These are phyloP conservation scores for Raphanus sativus DNA, from an alignment of 345 rosid genomes.

Conservation along the genomic window DNA sequence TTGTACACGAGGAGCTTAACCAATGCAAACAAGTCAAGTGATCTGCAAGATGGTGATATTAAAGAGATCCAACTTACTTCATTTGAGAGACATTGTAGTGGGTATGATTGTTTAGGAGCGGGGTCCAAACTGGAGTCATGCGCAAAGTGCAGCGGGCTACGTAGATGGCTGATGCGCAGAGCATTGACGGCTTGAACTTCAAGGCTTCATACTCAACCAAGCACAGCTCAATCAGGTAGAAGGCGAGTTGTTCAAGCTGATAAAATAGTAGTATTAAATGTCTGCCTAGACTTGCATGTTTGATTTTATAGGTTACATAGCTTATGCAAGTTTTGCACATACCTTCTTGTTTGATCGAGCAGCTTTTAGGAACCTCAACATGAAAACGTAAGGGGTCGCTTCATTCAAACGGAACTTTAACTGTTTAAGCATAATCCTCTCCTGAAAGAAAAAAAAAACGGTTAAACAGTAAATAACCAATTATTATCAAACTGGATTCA, in stretches of 20 bases:
- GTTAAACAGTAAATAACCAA: not conserved
- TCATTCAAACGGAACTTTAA: slow-evolving; percentile 82
- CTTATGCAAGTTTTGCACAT: not conserved
- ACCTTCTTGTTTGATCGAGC: slow-evolving; percentile 81
- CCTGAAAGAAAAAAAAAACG: slow-evolving; percentile 47
- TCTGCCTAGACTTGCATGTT: slow-evolving; percentile 3
- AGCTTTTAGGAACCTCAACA: slow-evolving; percentile 93
- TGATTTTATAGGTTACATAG: not conserved
- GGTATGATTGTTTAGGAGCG: slow-evolving; percentile 62
- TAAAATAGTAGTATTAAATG: not conserved
- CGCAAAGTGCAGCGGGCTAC: slow-evolving; percentile 75
- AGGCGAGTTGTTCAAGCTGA: slow-evolving; percentile 84
- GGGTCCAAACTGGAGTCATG: slow-evolving; percentile 71
- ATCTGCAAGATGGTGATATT: slow-evolving; percentile 1
- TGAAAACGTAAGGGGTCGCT: slow-evolving; percentile 90
- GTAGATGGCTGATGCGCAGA: slow-evolving; percentile 88
- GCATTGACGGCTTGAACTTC: slow-evolving; percentile 71
- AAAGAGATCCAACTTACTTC: slow-evolving; percentile 47
- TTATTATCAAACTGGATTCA: not conserved
- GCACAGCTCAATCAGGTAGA: slow-evolving; percentile 79
- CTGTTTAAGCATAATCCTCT: slow-evolving; percentile 67
- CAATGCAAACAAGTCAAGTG: slow-evolving; percentile 8
- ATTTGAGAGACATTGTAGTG: slow-evolving; percentile 60
- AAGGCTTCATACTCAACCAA: slow-evolving; percentile 81
- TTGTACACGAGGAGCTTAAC: not conserved